Percentiles rank a stretch among this genome's conserved stretches.
phyloP scores from a whole-genome alignment of 1,139 yeast species.

The Geotrichum fermentans region DNA sequence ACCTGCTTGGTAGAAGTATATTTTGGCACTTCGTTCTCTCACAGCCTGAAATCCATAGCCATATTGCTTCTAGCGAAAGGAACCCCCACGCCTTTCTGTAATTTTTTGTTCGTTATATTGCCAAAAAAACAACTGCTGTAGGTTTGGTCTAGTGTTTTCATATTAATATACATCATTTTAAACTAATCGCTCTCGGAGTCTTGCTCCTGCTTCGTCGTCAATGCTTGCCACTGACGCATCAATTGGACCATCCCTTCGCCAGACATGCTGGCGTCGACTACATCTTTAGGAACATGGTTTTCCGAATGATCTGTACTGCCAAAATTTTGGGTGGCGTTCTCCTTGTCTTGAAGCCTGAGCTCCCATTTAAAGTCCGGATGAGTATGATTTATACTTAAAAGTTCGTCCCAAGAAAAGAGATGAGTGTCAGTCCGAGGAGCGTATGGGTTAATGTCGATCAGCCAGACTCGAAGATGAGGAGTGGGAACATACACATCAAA shows the following conservation, averaged over 20 bases:
- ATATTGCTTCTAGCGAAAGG: too few relatives aligned
- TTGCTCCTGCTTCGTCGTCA: slow-evolving; percentile 22
- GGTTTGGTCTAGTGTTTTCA: too few relatives aligned
- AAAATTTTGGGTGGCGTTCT: slow-evolving; percentile 58
- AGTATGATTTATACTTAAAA: slow-evolving; percentile 39
- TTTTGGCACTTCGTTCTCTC: too few relatives aligned
- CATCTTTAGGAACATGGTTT: slow-evolving; percentile 85
- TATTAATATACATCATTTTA: too few relatives aligned
- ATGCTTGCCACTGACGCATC: slow-evolving; percentile 29
- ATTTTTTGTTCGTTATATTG: too few relatives aligned
- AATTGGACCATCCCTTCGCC: slow-evolving; percentile 32
- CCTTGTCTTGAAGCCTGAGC: slow-evolving; percentile 64
- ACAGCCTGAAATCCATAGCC: too few relatives aligned
- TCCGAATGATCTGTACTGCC: slow-evolving; percentile 80
- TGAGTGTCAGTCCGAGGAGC: slow-evolving; percentile 69
- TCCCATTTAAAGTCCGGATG: slow-evolving; percentile 42
- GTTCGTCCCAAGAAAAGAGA: slow-evolving; percentile 80
- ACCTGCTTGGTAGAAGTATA: too few relatives aligned
- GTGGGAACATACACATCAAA: slow-evolving; percentile 79
- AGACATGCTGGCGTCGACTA: slow-evolving; percentile 77
- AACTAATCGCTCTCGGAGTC: slow-evolving; percentile 7
- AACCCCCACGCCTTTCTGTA: too few relatives aligned
- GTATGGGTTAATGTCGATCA: slow-evolving; percentile 85
- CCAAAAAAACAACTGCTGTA: too few relatives aligned
- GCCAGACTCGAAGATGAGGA: slow-evolving; percentile 58